Evolutionary conservation across 1,284 basidiomycete genomes (phyloP), one percentile per base, ranked within the genome.

Genomic region (Sutorius eximius): DNA sequence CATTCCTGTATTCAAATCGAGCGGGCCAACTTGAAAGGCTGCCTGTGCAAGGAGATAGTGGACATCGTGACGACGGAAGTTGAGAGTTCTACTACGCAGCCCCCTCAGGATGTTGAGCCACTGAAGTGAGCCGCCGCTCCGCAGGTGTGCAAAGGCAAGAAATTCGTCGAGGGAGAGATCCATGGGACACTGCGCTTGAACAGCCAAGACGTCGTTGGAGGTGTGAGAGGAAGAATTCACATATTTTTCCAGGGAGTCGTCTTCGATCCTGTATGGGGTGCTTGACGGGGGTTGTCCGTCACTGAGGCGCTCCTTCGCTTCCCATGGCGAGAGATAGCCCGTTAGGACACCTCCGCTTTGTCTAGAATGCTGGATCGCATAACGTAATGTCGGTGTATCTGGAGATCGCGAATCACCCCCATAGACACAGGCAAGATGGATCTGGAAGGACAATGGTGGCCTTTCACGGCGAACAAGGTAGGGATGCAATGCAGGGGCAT

Each of bases 1-100:
- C 3, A 3, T 2, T 29, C 52, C 58, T 13, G 52, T 55, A 0
- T 47, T 22, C 46, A 3, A 56, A 60, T 34, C 33, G 16, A 64
- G 34, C 0, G 42, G 42, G 27, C 42, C 42, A 18, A 30, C 27
- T 5, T 44, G 16, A 29, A 29, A 18, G 5, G 10, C 27, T 0
- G 42, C n/a, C 10, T 44, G 42, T 6, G 24, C 11, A 11, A 44
- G 27, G 6, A 29, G 27, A n/a, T 6, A 30, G 13, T 44, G 27
- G 8, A 44, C n/a, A 2, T 44, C 10, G n/a, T 18, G 42, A 41
- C 27, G 16, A 44, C 5, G 16, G n/a, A 44, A 8, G n/a, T 29
- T 44, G 6, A 44, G n/a, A 12, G 42, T 18, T 44, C 42, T 27
- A 18, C 27, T 29, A 3, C 11, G 27, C 5, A 44, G 24, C 27